Evolutionary conservation across 2,329 filamentous ascomycete species (phyloP).

Genomic region (Colletotrichum sp.): DNA sequence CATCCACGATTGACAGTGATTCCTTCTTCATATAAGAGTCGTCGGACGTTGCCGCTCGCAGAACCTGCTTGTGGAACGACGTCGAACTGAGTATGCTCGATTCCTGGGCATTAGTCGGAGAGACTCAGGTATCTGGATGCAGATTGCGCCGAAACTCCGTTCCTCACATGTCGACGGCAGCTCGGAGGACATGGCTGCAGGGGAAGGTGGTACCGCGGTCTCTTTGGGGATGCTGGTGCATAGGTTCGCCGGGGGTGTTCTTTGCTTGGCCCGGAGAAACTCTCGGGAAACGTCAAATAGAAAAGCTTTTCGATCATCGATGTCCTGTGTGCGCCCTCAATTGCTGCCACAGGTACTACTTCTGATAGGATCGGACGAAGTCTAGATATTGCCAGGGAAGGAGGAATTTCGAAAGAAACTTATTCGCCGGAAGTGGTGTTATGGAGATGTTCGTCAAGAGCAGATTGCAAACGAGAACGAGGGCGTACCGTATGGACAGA

Average conservation of each 20-base stretch:
- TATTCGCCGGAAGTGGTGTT: background rate
- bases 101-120: background rate
- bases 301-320: background rate
- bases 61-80: background rate
- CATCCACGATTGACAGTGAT: background rate
- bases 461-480: background rate
- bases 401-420: background rate
- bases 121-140: background rate
- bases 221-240: background rate
- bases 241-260: background rate
- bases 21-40: background rate
- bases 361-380: background rate
- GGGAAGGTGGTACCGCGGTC: background rate
- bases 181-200: background rate
- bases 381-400: background rate
- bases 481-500: background rate
- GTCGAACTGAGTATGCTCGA: background rate
- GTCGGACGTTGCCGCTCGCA: background rate
- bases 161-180: background rate
- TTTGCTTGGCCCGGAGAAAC: slow-evolving; percentile 9
- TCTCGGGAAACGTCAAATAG: background rate
- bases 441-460: background rate
- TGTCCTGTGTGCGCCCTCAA: background rate
- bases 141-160: slow-evolving; percentile 1
- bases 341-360: background rate